A percentile compares a stretch with the other conserved stretches of the same genome.
These are phyloP conservation scores for Penicillium concentricum DNA, from an alignment of 2,329 filamentous ascomycete species.

Conservation along the genomic window DNA sequence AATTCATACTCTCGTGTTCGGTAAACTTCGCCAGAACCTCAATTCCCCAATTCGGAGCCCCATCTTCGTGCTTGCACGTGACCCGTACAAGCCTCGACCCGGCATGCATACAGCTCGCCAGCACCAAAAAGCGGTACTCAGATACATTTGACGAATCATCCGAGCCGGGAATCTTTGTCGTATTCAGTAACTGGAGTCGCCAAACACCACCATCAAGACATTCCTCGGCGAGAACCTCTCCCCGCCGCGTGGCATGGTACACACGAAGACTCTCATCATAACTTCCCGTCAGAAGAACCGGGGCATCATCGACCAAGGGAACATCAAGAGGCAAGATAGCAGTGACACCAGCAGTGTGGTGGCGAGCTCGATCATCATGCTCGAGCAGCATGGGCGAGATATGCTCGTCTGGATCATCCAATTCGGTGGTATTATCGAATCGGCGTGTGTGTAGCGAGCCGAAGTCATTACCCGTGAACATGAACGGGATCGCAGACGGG, in stretches of 20 bases:
- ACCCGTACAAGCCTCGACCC: slow-evolving; percentile 67
- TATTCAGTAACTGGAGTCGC: slow-evolving; percentile 64
- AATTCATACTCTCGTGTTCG: slow-evolving; percentile 93
- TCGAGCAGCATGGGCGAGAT: slow-evolving; percentile 21
- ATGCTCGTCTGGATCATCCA: slow-evolving; percentile 14
- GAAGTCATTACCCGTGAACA: slow-evolving; percentile 44
- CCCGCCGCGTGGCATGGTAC: slow-evolving; percentile 38
- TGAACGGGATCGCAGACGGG: slow-evolving; percentile 18
- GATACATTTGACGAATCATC: slow-evolving; percentile 3
- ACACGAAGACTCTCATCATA: slow-evolving; percentile 85
- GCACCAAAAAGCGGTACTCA: slow-evolving; percentile 49
- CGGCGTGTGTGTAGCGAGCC: slow-evolving; percentile 35
- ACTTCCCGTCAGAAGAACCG: slow-evolving; percentile 76
- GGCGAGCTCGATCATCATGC: slow-evolving; percentile 51
- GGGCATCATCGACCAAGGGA: slow-evolving; percentile 43
- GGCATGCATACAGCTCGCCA: slow-evolving; percentile 93
- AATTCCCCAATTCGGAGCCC: slow-evolving; percentile 57
- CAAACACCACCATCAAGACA: slow-evolving; percentile 81
- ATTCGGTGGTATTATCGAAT: slow-evolving; percentile 24
- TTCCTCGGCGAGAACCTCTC: slow-evolving; percentile 60
- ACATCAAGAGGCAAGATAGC: slow-evolving; percentile 71
- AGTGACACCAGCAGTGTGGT: slow-evolving; percentile 81
- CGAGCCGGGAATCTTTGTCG: background rate
- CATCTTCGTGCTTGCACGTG: slow-evolving; percentile 17
- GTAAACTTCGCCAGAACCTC: slow-evolving; percentile 70